Evolutionary conservation across 2,329 filamentous ascomycete genomes (phyloP), one percentile per base, ranked within the genome.

Genomic region (Phyllosticta citrichinensis): DNA sequence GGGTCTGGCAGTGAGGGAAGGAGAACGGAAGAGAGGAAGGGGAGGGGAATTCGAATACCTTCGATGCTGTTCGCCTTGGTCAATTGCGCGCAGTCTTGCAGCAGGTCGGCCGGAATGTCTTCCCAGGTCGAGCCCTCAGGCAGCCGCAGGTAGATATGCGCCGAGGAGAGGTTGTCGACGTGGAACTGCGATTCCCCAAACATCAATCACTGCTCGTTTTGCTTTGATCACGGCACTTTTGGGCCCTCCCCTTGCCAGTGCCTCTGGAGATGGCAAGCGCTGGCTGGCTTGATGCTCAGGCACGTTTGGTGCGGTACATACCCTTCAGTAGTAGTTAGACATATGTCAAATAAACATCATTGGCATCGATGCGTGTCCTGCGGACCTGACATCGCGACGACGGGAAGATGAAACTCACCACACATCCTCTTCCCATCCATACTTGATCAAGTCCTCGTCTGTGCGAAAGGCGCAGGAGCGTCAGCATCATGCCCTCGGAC

Each of bases 31-130:
- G 17, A 17, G 56, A 24, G 8, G 56, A 51, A 53, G 5, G 3
- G 25, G 24, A 11, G 27, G n/a, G 54, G n/a, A 10, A 12, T 24
- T 56, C 11, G 54, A 50, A 52, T 52, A 87, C 89, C 94, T 79
- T 99, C 94, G 68, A 99, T 99, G 62, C 91, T 97, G 77, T 99
- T 99, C 64, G 94, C 94, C 77, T 99, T 99, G 62, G 94, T 99
- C 68, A 99, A 81, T 75, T 99, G 94, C n/a, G 89, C 94, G 68
- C 94, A 91, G 75, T 99, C 94, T 66, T 81, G 83, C 63, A 99
- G 72, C 27, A 99, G 81, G 3, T 84, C 83, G 63, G 84, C 71
- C 0, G 89, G 86, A 62, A 99, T 90, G 52, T 80, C 76, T 57
- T 97, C 91, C 94, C 94, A 99, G 51, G 83, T 80, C 66, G 94